Evolutionary conservation across 768 basidiomycete genomes (phyloP).

Genomic region (Coprinopsis cinerea): DNA sequence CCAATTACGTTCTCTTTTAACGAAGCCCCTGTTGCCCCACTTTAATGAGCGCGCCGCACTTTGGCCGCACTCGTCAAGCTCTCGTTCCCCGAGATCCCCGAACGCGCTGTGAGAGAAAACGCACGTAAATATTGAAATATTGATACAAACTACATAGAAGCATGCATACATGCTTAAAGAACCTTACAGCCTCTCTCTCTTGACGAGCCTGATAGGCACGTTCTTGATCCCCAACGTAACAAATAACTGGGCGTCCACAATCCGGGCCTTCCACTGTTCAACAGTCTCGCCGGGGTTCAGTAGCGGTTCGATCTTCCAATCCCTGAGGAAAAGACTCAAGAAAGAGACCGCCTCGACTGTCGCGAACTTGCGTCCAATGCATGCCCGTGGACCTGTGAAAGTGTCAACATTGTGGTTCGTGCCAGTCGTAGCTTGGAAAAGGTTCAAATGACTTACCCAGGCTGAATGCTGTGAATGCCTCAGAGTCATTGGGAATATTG

Average conservation of each 20-base stretch:
- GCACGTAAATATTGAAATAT: not conserved
- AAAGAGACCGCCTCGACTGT: slow-evolving; percentile 8
- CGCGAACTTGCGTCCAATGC: slow-evolving; percentile 27
- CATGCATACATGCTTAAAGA: not conserved
- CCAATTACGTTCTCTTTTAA: too few relatives aligned
- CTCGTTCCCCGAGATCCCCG: too few relatives aligned
- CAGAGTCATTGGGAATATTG: slow-evolving; percentile 27
- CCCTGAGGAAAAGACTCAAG: slow-evolving; percentile 22
- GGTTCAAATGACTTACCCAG: slow-evolving; percentile 23
- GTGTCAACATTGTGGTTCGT: not conserved
- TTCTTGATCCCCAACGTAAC: slow-evolving; percentile 31
- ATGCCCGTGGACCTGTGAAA: slow-evolving; percentile 5
- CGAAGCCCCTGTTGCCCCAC: too few relatives aligned
- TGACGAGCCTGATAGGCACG: slow-evolving; percentile 28
- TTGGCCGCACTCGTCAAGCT: too few relatives aligned
- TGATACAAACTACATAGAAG: too few relatives aligned
- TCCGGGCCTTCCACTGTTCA: slow-evolving; percentile 30
- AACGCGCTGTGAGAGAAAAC: too few relatives aligned
- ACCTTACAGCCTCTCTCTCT: slow-evolving; percentile 12
- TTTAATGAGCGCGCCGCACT: too few relatives aligned
- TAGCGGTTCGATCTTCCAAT: slow-evolving; percentile 47
- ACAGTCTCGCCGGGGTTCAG: slow-evolving; percentile 33
- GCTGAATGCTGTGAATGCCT: slow-evolving; percentile 29
- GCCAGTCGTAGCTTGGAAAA: not conserved
- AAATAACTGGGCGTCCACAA: slow-evolving; percentile 30